phyloP scores from a whole-genome alignment of 768 basidiomycete genomes.

The Trametes cubensis region DNA sequence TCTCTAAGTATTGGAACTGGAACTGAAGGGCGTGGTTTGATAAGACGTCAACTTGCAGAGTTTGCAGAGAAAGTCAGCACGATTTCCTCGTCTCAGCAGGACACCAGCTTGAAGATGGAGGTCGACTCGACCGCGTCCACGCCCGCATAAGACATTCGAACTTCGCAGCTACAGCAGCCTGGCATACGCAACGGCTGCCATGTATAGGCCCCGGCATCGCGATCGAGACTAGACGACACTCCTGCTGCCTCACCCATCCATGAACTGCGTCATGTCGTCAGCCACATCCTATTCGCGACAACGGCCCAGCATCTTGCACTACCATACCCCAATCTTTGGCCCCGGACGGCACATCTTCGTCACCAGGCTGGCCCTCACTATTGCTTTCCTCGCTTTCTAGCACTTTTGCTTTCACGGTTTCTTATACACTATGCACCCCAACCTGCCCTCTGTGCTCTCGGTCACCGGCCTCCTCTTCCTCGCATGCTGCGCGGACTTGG shows the following conservation, averaged over 20 bases:
- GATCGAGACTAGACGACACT: too few species aligned
- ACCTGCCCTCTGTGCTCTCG: conserved; percentile 9
- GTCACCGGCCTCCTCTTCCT: conserved; percentile 6
- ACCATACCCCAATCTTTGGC: not conserved
- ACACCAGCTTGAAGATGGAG: conserved; percentile 51
- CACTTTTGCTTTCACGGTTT: not conserved
- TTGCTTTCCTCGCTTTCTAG: conserved; percentile 1
- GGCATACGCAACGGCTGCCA: too few species aligned
- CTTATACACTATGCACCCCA: conserved; percentile 1
- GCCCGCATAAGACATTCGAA: conserved; percentile 38
- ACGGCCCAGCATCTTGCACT: not conserved
- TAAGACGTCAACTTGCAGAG: conserved; percentile 55
- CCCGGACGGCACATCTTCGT: not conserved
- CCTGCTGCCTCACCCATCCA: not conserved
- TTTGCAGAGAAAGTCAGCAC: conserved; percentile 50
- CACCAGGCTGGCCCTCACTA: conserved; percentile 8
- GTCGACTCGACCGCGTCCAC: conserved; percentile 79
- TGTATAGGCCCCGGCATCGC: too few species aligned
- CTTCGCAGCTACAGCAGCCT: too few species aligned
- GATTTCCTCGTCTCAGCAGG: conserved; percentile 31
- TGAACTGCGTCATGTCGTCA: not conserved
- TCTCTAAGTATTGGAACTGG: not conserved
- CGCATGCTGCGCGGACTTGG: not conserved
- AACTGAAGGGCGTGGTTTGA: not conserved
- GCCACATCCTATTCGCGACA: not conserved